A percentile compares a stretch with the other conserved stretches of the same genome.
Conservation (phyloP, 805 yeast species). For the Scheffersomyces ergatensis region DNA sequence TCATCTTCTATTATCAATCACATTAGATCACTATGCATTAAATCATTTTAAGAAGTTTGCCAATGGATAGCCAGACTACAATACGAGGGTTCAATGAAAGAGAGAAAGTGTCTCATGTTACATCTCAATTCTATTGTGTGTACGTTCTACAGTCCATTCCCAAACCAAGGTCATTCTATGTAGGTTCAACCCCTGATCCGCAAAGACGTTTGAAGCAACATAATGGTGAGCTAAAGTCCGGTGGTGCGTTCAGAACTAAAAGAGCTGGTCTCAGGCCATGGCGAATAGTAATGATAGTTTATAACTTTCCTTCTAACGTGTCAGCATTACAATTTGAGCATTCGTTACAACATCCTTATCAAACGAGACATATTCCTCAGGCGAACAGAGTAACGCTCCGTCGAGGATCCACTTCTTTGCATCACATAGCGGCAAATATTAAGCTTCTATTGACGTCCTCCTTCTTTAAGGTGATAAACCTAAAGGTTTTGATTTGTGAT, state of each 20-base stretch:
- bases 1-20: too few species aligned
- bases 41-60: too few species aligned
- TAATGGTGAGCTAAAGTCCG: constrained; percentile 60
- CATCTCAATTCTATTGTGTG: constrained; percentile 57
- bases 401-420: constrained; percentile 35
- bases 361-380: constrained; percentile 55
- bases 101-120: background rate
- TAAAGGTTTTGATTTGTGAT: constrained; percentile 47
- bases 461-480: constrained; percentile 44
- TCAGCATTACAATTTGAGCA: constrained; percentile 78
- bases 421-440: constrained; percentile 47
- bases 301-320: constrained; percentile 70
- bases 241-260: constrained; percentile 73
- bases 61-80: background rate
- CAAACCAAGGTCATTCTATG: constrained; percentile 59
- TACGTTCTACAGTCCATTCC: constrained; percentile 63
- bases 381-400: constrained; percentile 36
- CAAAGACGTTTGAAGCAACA: constrained; percentile 67
- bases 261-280: constrained; percentile 64
- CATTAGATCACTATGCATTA: too few species aligned
- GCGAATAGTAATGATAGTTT: constrained; percentile 61
- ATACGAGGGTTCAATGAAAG: background rate
- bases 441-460: constrained; percentile 40
- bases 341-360: constrained; percentile 76
- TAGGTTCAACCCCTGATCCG: constrained; percentile 85